Conservation (phyloP, 139 green algal genomes). For the Limnomonas spitsbergensis region DNA sequence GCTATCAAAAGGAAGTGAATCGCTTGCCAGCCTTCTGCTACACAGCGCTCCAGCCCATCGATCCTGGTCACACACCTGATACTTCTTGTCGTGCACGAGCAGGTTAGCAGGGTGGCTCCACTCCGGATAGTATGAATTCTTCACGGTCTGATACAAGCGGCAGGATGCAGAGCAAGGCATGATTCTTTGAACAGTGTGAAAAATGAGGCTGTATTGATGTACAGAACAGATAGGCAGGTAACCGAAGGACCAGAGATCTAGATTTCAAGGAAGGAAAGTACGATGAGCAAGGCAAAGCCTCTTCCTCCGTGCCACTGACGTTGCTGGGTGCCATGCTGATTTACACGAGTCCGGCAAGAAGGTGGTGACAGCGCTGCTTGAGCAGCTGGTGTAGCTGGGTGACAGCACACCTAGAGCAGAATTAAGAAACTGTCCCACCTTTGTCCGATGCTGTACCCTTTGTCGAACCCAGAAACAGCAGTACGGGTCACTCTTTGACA, state of each 20-base stretch:
- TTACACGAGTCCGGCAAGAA: background rate
- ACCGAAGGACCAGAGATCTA: no score
- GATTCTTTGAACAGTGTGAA: no score
- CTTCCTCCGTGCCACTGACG: slow-evolving; percentile 12
- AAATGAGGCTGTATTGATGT: no score
- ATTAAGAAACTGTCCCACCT: background rate
- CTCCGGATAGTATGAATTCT: background rate
- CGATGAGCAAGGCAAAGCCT: no score
- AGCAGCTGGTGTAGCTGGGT: slow-evolving; percentile 14
- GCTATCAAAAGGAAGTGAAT: no score
- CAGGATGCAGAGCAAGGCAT: no score
- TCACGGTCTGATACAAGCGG: background rate
- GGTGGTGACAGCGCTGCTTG: slow-evolving; percentile 28
- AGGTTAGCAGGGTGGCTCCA: background rate
- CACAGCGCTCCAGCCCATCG: no score
- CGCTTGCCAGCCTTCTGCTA: no score
- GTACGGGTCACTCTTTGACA: background rate
- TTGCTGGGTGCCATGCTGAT: slow-evolving; percentile 22
- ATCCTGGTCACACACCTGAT: no score
- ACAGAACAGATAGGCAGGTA: no score
- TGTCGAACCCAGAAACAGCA: slow-evolving; percentile 3
- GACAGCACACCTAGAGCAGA: no score
- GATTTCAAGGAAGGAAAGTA: no score
- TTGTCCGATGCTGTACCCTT: background rate
- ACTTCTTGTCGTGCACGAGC: slow-evolving; percentile 9